These are phyloP conservation scores for Tetrahymena thermophila DNA, from an alignment of 73 alveolate genomes.

Conservation along the genomic window DNA sequence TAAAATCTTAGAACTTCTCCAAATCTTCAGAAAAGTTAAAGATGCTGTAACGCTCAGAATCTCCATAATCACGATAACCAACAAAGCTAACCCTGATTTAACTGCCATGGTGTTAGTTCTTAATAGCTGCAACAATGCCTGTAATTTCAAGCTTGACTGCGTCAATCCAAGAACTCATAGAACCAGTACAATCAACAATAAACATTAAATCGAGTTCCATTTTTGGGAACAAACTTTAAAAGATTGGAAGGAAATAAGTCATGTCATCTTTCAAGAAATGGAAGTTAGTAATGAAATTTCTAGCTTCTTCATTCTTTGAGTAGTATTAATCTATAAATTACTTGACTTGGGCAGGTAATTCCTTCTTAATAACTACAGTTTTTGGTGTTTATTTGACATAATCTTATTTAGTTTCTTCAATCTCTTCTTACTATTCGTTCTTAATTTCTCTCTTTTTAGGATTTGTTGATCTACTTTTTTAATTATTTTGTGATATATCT, in stretches of 20 bases:
- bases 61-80: constrained; percentile 50
- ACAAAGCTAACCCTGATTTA: constrained; percentile 47
- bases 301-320: not conserved
- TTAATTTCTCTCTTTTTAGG: not conserved
- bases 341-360: not conserved
- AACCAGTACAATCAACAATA: constrained; percentile 58
- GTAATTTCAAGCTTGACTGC: constrained; percentile 38
- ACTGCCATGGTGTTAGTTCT: constrained; percentile 41
- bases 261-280: not conserved
- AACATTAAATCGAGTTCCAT: constrained; percentile 53
- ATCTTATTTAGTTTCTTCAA: not conserved
- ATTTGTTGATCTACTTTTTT: not conserved
- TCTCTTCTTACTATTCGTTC: not conserved
- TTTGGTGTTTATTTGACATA: not conserved
- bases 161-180: constrained; percentile 52
- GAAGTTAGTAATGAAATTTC: not conserved
- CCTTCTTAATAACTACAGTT: not conserved
- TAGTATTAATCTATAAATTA: not conserved
- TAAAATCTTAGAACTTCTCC: constrained; percentile 10
- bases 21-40: not conserved
- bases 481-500: not conserved
- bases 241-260: not conserved
- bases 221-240: not conserved
- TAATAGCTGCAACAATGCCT: constrained; percentile 38
- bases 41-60: not conserved